A percentile compares a stretch with the other conserved stretches of the same genome.
These are phyloP conservation scores for Suillus americanus DNA, from an alignment of 768 basidiomycete genomes.

Conservation along the genomic window DNA sequence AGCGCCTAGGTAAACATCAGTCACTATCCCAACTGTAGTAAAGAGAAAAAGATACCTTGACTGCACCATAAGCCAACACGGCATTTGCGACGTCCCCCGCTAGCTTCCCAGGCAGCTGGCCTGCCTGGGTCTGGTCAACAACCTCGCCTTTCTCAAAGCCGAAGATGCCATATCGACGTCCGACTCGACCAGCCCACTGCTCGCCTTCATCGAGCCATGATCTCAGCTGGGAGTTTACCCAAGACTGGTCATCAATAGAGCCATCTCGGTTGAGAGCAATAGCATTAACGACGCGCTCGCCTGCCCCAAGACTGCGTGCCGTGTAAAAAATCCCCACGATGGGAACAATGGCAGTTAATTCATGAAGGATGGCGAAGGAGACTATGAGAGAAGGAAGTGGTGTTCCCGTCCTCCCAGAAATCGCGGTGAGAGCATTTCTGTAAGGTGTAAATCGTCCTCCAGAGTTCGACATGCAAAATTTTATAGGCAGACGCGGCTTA, in stretches of 20 bases:
- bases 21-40: neutral
- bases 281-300: constrained; percentile 57
- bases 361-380: constrained; percentile 85
- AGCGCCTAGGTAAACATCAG: constrained; percentile 49
- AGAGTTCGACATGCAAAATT: constrained; percentile 15
- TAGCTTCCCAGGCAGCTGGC: constrained; percentile 39
- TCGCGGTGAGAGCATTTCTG: constrained; percentile 50
- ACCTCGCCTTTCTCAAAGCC: constrained; percentile 60
- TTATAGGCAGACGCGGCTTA: constrained; percentile 2
- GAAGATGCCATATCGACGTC: constrained; percentile 76
- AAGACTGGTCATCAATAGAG: constrained; percentile 25
- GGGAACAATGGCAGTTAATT: constrained; percentile 78
- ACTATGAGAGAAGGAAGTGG: constrained; percentile 69
- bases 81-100: constrained; percentile 83
- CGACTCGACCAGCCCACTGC: constrained; percentile 65
- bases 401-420: constrained; percentile 70
- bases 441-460: constrained; percentile 43
- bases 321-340: constrained; percentile 73
- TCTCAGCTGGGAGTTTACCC: constrained; percentile 43
- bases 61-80: constrained; percentile 75
- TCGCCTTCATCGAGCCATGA: constrained; percentile 80
- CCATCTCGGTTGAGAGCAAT: constrained; percentile 26
- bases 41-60: constrained; percentile 55
- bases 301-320: constrained; percentile 65
- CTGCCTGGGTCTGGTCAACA: neutral